Base-by-base conservation (phyloP, 345 rosid genomes). In the Heritiera fomes region DNA sequence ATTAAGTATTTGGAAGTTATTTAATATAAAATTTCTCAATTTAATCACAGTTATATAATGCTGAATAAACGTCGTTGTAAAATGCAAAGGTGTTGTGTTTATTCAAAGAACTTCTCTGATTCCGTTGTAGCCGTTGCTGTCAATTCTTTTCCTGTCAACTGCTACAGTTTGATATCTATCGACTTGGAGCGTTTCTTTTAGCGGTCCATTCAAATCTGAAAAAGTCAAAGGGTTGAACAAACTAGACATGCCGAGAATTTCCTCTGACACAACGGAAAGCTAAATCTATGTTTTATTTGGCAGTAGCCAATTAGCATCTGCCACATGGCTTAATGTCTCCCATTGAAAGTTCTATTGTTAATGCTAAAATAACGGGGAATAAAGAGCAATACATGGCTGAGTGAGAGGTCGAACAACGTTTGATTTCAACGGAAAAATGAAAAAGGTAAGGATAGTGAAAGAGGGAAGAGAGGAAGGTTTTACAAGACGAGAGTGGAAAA, bases 271-370 rank as follows among this genome's bases (percentile, higher is more conserved):
- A 67, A 13, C 30, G 17, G 20, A 53, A 53, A 73, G 10, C 32
- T 56, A 73, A 53, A 73, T 17, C 8, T 43, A 18, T 32, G 10
- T 53, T 52, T 52, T 13, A 28, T 47, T 69, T 4, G 4, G 1
- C 4, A 14, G 10, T 14, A 30, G 47, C 18, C 49, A 38, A n/a
- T 56, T 11, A 40, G 50, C 64, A 55, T 38, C 10, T 13, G 63
- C 60, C 72, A 76, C 23, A 4, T 77, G 80, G 59, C 67, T 41
- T 3, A 61, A 49, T 59, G 46, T n/a, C 13, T 71, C 23, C 81
- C 81, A 38, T 47, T 32, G 62, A 47, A 60, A 23, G 10, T 60
- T 30, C 18, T 58, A 43, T 30, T 47, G 4, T 68, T 8, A 40
- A 8, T n/a, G 76, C 62, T 13, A 61, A 17, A 60, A 71, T 45